Evolutionary conservation across 306 rosid species (phyloP), one percentile per base, ranked within the genome.

Genomic region (Vicia villosa): DNA sequence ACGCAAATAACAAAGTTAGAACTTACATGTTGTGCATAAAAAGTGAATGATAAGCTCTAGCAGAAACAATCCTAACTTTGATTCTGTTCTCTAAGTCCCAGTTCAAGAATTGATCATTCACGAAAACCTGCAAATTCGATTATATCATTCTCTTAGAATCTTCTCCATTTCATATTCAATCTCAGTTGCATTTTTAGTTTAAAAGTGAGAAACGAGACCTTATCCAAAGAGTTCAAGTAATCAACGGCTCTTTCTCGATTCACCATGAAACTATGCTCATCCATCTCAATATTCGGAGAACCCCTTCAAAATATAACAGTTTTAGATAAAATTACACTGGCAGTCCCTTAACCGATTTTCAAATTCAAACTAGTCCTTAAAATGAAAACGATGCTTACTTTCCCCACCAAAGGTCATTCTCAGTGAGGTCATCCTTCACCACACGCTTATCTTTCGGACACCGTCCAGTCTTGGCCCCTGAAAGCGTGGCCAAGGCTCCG

Each of bases 21-120:
- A 20, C 97, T 89, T 89, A 92, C 98, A 89, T 92, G 95, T 92
- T 92, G 73, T 89, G 90, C 98, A 92, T 92, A 69, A 92, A 92
- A 60, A 92, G 61, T 54, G 98, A 92, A 84, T 92, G 98, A 83
- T 92, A 92, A 64, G 98, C 98, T 84, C 98, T 87, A 2, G 98
- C 96, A 1, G 98, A 86, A 9, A 89, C 95, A 70, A 92, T 92
- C 30, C 98, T 87, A 16, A 92, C 98, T 86, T 92, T 92, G 86
- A 92, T 86, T 72, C 74, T 70, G 77, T 89, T 81, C 81, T 92
- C 83, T 32, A 86, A 92, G 32, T 89, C 98, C 98, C 98, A 92
- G 66, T 92, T 92, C 82, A 92, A 68, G 79, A 89, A 92, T 65
- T 92, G 98, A 38, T 92, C 98, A 74, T 92, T 92, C 77, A 92